Conservation (phyloP, 352 stramenopile species). For the Pythium dissotocum region DNA sequence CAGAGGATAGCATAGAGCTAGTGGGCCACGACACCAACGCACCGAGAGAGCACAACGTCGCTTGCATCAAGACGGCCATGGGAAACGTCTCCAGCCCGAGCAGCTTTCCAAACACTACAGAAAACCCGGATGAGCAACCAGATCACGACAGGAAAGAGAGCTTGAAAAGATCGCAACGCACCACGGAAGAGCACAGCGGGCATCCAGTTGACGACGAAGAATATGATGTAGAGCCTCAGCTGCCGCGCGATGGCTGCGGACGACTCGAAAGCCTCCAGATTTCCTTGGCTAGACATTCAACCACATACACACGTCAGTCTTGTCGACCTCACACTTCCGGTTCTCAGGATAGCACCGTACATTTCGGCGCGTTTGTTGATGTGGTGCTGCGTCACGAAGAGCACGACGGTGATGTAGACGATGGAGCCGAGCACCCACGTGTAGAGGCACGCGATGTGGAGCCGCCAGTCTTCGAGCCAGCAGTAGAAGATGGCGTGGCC, state of each 20-base stretch:
- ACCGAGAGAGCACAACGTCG: constrained; percentile 56
- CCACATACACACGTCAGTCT: background rate
- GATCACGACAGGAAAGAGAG: no score
- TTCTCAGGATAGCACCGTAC: constrained; percentile 7
- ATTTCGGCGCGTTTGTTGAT: constrained; percentile 41
- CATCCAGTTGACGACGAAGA: constrained; percentile 71
- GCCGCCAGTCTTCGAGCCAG: constrained; percentile 53
- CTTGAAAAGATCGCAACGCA: constrained; percentile 27
- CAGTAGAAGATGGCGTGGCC: constrained; percentile 74
- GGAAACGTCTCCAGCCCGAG: constrained; percentile 47
- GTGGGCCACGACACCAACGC: background rate
- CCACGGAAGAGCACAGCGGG: constrained; percentile 62
- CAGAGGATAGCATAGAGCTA: background rate
- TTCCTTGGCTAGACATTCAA: constrained; percentile 39
- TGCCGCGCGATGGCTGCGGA: constrained; percentile 60
- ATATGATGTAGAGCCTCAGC: constrained; percentile 69
- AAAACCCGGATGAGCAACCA: background rate
- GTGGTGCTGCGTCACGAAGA: constrained; percentile 60
- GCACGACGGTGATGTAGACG: constrained; percentile 66
- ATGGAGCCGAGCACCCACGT: constrained; percentile 62
- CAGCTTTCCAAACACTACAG: constrained; percentile 45
- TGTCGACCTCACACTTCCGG: no score
- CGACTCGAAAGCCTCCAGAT: constrained; percentile 67
- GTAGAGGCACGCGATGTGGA: constrained; percentile 65
- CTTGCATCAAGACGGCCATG: constrained; percentile 65